Percentiles rank a stretch among this genome's conserved stretches.
Conservation (phyloP, 176 grass and related monocot species). For the Lolium perenne region DNA sequence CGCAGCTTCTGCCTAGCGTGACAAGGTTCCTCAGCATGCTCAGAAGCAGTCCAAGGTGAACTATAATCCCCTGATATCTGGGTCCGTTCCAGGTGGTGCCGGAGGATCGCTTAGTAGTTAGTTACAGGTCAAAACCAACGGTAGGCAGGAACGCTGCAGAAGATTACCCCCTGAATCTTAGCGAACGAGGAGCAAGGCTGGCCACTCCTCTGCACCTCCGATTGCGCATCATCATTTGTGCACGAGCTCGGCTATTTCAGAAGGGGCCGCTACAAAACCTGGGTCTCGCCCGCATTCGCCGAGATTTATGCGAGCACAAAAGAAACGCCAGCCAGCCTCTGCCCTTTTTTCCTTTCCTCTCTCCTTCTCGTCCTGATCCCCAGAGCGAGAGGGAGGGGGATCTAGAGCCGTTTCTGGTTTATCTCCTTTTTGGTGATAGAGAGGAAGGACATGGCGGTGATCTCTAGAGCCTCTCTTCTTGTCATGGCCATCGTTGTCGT, state of each 20-base stretch:
- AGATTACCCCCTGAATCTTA: slow-evolving; percentile 16
- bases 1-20: neutral
- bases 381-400: slow-evolving; percentile 36
- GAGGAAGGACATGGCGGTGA: neutral
- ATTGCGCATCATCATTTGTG: neutral
- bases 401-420: neutral
- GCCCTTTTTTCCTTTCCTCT: slow-evolving; percentile 17
- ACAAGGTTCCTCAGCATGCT: neutral
- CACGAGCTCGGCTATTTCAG: slow-evolving; percentile 7
- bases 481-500: slow-evolving; percentile 29
- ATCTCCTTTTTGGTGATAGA: neutral
- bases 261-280: neutral
- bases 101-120: neutral
- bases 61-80: neutral
- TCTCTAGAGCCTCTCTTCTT: neutral
- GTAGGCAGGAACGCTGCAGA: neutral
- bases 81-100: slow-evolving; percentile 12
- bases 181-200: slow-evolving; percentile 18
- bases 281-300: neutral
- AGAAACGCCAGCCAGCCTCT: neutral
- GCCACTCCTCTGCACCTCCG: neutral
- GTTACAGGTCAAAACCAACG: neutral
- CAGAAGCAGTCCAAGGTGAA: neutral
- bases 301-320: slow-evolving; percentile 27
- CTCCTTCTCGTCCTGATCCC: slow-evolving; percentile 35